Evolutionary conservation across 257 asterid genomes (phyloP).

Genomic region (Primulina eburnea): DNA sequence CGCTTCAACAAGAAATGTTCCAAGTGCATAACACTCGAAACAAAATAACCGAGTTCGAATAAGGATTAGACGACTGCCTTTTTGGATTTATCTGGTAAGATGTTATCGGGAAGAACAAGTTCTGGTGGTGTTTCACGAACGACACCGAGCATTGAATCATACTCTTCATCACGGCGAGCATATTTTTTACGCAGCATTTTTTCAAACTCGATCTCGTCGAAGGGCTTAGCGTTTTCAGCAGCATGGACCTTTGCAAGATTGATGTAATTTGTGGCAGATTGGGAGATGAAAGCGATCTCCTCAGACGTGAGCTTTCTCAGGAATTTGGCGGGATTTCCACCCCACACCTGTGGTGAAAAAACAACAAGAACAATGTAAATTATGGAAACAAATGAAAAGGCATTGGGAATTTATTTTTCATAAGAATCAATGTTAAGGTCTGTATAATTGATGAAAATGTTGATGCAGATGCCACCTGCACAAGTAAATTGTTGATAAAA

Average conservation of each 20-base stretch:
- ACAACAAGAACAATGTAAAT: constrained; percentile 6
- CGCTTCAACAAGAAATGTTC: neutral
- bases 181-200: constrained; percentile 72
- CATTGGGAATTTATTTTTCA: no score
- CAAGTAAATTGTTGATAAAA: no score
- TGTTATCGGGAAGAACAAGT: constrained; percentile 74
- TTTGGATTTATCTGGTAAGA: constrained; percentile 58
- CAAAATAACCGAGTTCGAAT: constrained; percentile 16
- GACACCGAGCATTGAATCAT: constrained; percentile 75
- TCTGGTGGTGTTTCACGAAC: constrained; percentile 82
- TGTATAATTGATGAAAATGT: no score
- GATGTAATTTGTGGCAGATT: constrained; percentile 63
- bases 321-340: constrained; percentile 87
- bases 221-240: constrained; percentile 70
- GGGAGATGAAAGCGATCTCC: constrained; percentile 66
- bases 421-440: no score
- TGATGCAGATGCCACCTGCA: no score
- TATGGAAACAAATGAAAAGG: neutral
- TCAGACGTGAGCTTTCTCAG: constrained; percentile 75
- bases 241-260: constrained; percentile 82
- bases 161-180: constrained; percentile 71
- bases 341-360: constrained; percentile 64
- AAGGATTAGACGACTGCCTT: constrained; percentile 46
- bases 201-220: constrained; percentile 75
- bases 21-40: neutral